Evolutionary conservation across 2,329 filamentous ascomycete species (phyloP).

Genomic region (Cladophialophora chaetospira): DNA sequence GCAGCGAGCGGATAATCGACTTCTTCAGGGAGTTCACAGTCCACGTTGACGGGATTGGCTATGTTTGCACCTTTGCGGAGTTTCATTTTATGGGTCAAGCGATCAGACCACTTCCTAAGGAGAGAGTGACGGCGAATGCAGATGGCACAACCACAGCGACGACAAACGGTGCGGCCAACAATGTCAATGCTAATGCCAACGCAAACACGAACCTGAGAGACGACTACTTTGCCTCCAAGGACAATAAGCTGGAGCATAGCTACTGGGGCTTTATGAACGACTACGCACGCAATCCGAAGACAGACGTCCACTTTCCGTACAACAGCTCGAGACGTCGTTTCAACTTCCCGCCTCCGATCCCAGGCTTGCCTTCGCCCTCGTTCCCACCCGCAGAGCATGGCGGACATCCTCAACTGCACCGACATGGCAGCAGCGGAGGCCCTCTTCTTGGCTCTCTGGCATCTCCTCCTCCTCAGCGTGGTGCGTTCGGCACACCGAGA

Average conservation of each 20-base stretch:
- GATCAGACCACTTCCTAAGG: slow-evolving; percentile 40
- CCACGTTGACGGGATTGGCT: slow-evolving; percentile 92
- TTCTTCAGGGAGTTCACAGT: slow-evolving; percentile 98
- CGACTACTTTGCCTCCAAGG: slow-evolving; percentile 92
- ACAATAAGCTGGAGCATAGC: slow-evolving; percentile 97
- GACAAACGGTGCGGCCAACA: slow-evolving; percentile 46
- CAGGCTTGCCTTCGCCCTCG: slow-evolving; percentile 67
- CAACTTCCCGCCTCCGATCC: slow-evolving; percentile 76
- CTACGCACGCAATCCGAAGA: slow-evolving; percentile 75
- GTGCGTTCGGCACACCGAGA: slow-evolving; percentile 20
- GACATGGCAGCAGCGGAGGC: slow-evolving; percentile 7
- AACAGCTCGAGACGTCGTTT: slow-evolving; percentile 62
- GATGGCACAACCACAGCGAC: background rate
- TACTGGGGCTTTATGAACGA: slow-evolving; percentile 95
- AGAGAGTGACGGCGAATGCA: slow-evolving; percentile 36
- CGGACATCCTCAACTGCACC: slow-evolving; percentile 7
- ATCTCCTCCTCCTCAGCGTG: slow-evolving; percentile 21
- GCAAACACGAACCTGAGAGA: slow-evolving; percentile 59
- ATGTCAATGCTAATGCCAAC: background rate
- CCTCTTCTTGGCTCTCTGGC: slow-evolving; percentile 8
- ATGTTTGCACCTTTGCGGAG: slow-evolving; percentile 95
- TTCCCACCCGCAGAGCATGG: slow-evolving; percentile 39
- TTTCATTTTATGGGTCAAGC: slow-evolving; percentile 90
- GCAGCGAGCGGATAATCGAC: slow-evolving; percentile 90
- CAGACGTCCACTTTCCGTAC: slow-evolving; percentile 63